phyloP scores from a whole-genome alignment of 805 yeast genomes.

The Tetrapisispora pingtungensis region DNA sequence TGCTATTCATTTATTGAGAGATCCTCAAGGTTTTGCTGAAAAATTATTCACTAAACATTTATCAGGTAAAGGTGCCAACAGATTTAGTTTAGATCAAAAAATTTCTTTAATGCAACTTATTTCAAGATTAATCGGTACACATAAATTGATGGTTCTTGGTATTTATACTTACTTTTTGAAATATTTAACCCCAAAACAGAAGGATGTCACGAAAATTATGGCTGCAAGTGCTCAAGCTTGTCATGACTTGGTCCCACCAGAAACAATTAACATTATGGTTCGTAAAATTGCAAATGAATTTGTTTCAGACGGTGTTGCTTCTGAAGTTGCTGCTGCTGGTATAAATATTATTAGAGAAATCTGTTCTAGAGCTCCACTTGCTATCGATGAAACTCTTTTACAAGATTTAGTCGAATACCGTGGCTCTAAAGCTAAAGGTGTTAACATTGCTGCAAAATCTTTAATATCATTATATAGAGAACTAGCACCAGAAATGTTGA shows the following conservation, averaged over 20 bases:
- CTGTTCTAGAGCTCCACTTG: slow-evolving; percentile 84
- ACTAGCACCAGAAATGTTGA: slow-evolving; percentile 92
- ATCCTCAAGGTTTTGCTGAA: slow-evolving; percentile 97
- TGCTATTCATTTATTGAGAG: slow-evolving; percentile 87
- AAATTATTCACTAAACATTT: slow-evolving; percentile 63
- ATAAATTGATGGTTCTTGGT: slow-evolving; percentile 83
- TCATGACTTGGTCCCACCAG: slow-evolving; percentile 97
- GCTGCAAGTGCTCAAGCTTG: slow-evolving; percentile 96
- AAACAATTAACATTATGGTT: slow-evolving; percentile 65
- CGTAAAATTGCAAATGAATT: slow-evolving; percentile 95
- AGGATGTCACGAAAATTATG: slow-evolving; percentile 89
- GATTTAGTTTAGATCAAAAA: slow-evolving; percentile 77
- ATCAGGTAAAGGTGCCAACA: slow-evolving; percentile 56
- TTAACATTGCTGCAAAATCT: slow-evolving; percentile 87
- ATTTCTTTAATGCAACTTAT: slow-evolving; percentile 79
- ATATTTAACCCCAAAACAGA: slow-evolving; percentile 88
- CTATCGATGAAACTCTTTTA: slow-evolving; percentile 76
- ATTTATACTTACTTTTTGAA: slow-evolving; percentile 81
- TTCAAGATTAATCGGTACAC: slow-evolving; percentile 87
- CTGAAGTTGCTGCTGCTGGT: slow-evolving; percentile 98
- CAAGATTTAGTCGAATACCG: slow-evolving; percentile 87
- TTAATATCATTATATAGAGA: slow-evolving; percentile 82
- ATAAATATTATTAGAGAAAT: slow-evolving; percentile 91
- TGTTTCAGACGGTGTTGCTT: slow-evolving; percentile 95
- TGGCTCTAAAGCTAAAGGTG: slow-evolving; percentile 90